Evolutionary conservation across 345 rosid genomes (phyloP).

Genomic region (rapeseed (Brassica napus)): Da-Ae NC_063440.1:23787501-23788000

Average conservation of each 20-base stretch:
- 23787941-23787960: not conserved
- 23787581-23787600: constrained; percentile 59
- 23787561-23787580: constrained; percentile 84
- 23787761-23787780: constrained; percentile 78
- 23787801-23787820: constrained; percentile 98
- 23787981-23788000: constrained; percentile 11
- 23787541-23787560: constrained; percentile 92
- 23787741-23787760: constrained; percentile 33
- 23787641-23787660: constrained; percentile 86
- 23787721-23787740: constrained; percentile 39
- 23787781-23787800: constrained; percentile 93
- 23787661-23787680: constrained; percentile 72
- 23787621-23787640: constrained; percentile 89
- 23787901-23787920: constrained; percentile 12
- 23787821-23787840: constrained; percentile 90
- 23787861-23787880: constrained; percentile 3
- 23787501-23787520: constrained; percentile 68
- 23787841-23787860: constrained; percentile 58
- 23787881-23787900: constrained; percentile 14
- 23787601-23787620: constrained; percentile 96
- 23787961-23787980: constrained; percentile 1
- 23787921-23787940: constrained; percentile 15
- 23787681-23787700: constrained; percentile 55
- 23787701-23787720: constrained; percentile 40
- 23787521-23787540: constrained; percentile 91